phyloP scores from a whole-genome alignment of 768 basidiomycete genomes.

The Mycena venus region DNA sequence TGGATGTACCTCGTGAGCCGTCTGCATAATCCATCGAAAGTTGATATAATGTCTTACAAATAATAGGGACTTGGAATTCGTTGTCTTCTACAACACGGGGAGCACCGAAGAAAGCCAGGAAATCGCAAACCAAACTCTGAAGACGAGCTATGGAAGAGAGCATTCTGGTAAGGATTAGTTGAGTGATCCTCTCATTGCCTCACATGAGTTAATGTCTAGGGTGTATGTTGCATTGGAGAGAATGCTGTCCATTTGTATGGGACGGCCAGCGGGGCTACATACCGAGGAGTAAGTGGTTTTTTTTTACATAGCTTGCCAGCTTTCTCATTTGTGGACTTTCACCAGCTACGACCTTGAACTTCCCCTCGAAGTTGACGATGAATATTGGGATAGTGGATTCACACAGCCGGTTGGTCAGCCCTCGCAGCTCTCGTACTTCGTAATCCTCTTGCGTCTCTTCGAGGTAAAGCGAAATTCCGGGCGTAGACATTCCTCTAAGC shows the following conservation, averaged over 20 bases:
- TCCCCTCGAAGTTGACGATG: slow-evolving; percentile 70
- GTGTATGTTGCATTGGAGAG: slow-evolving; percentile 49
- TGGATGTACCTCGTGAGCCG: slow-evolving; percentile 61
- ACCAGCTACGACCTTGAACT: slow-evolving; percentile 74
- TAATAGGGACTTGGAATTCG: not conserved
- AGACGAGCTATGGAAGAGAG: not conserved
- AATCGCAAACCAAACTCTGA: not conserved
- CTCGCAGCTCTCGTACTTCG: slow-evolving; percentile 65
- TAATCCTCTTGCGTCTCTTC: slow-evolving; percentile 64
- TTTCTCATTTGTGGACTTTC: not conserved
- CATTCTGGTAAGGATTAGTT: not conserved
- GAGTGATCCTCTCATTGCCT: not conserved
- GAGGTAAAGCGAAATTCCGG: slow-evolving; percentile 39
- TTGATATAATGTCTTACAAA: too few relatives aligned
- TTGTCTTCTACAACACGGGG: not conserved
- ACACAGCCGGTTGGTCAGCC: slow-evolving; percentile 75
- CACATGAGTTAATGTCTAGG: slow-evolving; percentile 26
- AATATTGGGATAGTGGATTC: slow-evolving; percentile 64
- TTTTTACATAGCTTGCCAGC: not conserved
- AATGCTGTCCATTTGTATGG: slow-evolving; percentile 61
- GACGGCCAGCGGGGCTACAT: slow-evolving; percentile 75
- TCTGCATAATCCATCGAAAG: not conserved
- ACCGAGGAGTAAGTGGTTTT: slow-evolving; percentile 71
- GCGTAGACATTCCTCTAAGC: not conserved
- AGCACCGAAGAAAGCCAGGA: not conserved